A percentile compares a stretch with the other conserved stretches of the same genome.
phyloP scores from a whole-genome alignment of 257 asterid species.

The Nemophila menziesii region DNA sequence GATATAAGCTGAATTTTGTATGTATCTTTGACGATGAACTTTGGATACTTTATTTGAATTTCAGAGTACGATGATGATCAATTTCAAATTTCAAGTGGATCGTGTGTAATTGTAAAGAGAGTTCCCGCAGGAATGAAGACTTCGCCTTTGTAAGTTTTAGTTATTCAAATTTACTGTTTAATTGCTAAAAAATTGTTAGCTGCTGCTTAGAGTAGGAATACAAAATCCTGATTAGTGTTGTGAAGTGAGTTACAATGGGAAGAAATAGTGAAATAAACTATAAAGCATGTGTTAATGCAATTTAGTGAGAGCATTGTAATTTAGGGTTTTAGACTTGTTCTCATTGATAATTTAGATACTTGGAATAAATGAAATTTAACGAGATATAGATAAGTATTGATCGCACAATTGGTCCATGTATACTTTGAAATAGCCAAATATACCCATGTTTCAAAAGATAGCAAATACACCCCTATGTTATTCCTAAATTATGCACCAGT shows the following conservation, averaged over 20 bases:
- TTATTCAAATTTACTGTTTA: neutral
- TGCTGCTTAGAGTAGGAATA: neutral
- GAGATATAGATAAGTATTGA: no score
- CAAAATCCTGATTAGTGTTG: neutral
- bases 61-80: conserved; percentile 54
- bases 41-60: conserved; percentile 1
- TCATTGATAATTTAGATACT: no score
- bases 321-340: neutral
- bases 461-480: no score
- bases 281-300: neutral
- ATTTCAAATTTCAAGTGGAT: conserved; percentile 52
- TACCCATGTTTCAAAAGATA: no score
- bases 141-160: conserved; percentile 32
- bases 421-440: no score
- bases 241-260: neutral
- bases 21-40: neutral
- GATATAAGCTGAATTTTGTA: neutral
- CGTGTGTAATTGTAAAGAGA: conserved; percentile 68
- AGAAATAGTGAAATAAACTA: neutral
- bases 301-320: neutral
- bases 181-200: neutral
- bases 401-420: no score
- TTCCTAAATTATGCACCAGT: neutral
- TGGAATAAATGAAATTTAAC: no score
- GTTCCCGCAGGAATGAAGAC: conserved; percentile 50